Conservation (phyloP, 352 stramenopile species). For the Achlya hypogyna region DNA sequence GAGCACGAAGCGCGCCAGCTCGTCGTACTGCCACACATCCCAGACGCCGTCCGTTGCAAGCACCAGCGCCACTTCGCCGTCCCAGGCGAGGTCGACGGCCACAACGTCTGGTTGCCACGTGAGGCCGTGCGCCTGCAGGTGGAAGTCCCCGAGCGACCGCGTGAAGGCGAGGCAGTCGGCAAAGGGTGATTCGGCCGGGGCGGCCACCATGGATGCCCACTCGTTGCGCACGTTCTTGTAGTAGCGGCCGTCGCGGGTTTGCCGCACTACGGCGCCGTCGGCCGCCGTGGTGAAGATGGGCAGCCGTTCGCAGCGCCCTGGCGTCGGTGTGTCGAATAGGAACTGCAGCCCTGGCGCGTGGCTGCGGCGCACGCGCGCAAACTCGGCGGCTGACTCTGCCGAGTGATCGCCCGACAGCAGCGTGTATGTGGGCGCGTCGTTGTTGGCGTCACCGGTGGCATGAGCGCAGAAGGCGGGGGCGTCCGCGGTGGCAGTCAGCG, state of each 20-base stretch:
- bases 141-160: constrained; percentile 78
- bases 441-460: background rate
- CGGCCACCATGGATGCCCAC: constrained; percentile 78
- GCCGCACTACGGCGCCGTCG: background rate
- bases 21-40: constrained; percentile 85
- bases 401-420: constrained; percentile 69
- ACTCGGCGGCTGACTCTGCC: constrained; percentile 70
- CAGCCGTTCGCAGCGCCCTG: background rate
- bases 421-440: background rate
- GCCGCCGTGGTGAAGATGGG: background rate
- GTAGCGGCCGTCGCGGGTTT: constrained; percentile 55
- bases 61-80: constrained; percentile 41
- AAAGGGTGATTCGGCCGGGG: constrained; percentile 47
- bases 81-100: constrained; percentile 34
- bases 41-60: constrained; percentile 79
- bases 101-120: constrained; percentile 50
- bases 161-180: constrained; percentile 83
- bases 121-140: constrained; percentile 82
- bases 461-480: background rate
- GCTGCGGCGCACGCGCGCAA: constrained; percentile 32
- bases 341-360: background rate
- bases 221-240: constrained; percentile 89
- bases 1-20: constrained; percentile 48
- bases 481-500: background rate
- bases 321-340: background rate